phyloP scores from a whole-genome alignment of 768 basidiomycete genomes.

The Hortiboletus flavorubellus region DNA sequence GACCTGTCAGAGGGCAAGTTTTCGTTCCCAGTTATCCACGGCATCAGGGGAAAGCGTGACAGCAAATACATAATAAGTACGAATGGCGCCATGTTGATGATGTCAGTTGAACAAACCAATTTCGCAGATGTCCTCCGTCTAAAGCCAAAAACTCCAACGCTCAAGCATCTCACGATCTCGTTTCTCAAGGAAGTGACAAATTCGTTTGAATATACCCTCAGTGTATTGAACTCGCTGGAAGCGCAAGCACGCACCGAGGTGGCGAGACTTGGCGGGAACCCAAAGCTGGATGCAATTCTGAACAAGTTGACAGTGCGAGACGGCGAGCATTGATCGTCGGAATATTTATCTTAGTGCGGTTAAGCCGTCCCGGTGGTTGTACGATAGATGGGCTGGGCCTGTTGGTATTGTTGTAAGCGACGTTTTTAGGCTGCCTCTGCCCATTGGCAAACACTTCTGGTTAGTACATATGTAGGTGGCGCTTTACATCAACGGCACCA shows the following conservation, averaged over 20 bases:
- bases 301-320: constrained; percentile 40
- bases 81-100: constrained; percentile 27
- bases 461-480: neutral
- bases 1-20: constrained; percentile 97
- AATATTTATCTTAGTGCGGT: neutral
- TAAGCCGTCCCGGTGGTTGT: neutral
- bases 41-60: constrained; percentile 71
- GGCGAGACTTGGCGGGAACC: constrained; percentile 72
- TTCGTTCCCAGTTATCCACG: constrained; percentile 93
- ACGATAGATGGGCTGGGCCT: neutral
- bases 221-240: constrained; percentile 65
- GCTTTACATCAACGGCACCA: neutral
- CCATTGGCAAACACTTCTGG: neutral
- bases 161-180: constrained; percentile 76
- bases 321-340: neutral
- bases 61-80: constrained; percentile 83
- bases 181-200: constrained; percentile 74
- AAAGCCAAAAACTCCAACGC: constrained; percentile 73
- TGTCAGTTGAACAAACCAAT: neutral
- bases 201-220: constrained; percentile 84
- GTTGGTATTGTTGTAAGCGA: neutral
- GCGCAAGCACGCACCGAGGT: constrained; percentile 68
- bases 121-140: constrained; percentile 84
- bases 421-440: neutral
- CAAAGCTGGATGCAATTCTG: constrained; percentile 53